These are phyloP conservation scores for Yueomyces sp. DNA, from an alignment of 805 yeast species.

Conservation along the genomic window DNA sequence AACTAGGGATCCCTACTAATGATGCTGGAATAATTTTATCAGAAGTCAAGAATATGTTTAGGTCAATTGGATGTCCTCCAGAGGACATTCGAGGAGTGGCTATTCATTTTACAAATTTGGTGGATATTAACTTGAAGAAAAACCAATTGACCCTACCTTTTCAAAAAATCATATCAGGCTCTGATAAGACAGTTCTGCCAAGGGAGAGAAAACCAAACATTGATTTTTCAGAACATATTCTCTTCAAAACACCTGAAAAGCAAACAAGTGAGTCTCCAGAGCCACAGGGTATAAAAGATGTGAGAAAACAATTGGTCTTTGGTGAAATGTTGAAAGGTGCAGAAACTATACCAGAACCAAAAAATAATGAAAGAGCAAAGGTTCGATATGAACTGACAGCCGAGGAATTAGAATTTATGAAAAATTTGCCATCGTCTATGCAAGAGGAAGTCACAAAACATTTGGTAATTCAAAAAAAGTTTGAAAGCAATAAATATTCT, in stretches of 20 bases:
- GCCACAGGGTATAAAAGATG: neutral
- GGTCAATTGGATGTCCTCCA: conserved; percentile 47
- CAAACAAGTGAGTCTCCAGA: neutral
- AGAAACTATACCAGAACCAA: neutral
- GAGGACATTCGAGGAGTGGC: conserved; percentile 69
- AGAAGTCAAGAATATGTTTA: conserved; percentile 42
- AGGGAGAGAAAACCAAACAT: neutral
- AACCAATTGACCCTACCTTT: conserved; percentile 2
- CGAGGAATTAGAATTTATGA: conserved; percentile 55
- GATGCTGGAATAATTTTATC: conserved; percentile 47
- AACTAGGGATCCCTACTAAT: conserved; percentile 47
- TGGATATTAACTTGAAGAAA: conserved; percentile 21
- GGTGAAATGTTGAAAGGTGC: neutral
- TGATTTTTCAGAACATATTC: too few relatives aligned
- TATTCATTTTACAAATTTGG: conserved; percentile 48
- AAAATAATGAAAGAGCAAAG: neutral
- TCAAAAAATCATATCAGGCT: neutral
- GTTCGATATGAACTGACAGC: conserved; percentile 14
- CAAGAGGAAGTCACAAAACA: conserved; percentile 47
- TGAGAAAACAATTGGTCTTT: neutral
- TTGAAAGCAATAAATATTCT: conserved; percentile 1
- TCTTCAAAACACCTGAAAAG: neutral
- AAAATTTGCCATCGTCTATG: conserved; percentile 52
- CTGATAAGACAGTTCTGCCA: neutral
- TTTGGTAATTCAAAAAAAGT: conserved; percentile 21